Evolutionary conservation across 805 yeast species (phyloP).

Genomic region (Lachancea sp.): DNA sequence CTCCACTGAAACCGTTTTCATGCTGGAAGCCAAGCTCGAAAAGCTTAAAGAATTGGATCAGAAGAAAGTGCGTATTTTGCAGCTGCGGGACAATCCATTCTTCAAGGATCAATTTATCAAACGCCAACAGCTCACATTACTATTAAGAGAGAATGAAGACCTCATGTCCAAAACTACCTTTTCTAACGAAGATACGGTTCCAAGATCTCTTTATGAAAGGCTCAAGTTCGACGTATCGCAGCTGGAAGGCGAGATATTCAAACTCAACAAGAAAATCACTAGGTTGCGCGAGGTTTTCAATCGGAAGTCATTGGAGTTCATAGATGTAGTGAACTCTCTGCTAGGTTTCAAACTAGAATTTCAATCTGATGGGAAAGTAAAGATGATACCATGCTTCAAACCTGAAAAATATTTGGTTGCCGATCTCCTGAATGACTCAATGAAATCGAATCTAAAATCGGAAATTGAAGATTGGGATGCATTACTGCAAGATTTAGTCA

Average conservation of each 20-base stretch:
- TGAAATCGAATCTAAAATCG: conserved; percentile 40
- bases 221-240: conserved; percentile 47
- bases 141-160: conserved; percentile 54
- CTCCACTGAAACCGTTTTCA: conserved; percentile 33
- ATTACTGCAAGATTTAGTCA: conserved; percentile 59
- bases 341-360: conserved; percentile 74
- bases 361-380: conserved; percentile 47
- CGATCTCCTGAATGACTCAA: conserved; percentile 48
- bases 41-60: conserved; percentile 32
- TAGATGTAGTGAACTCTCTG: conserved; percentile 57
- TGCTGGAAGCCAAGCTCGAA: conserved; percentile 36
- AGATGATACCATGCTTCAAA: conserved; percentile 45
- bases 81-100: conserved; percentile 62
- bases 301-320: conserved; percentile 62
- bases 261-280: conserved; percentile 44
- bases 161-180: conserved; percentile 34
- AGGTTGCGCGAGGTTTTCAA: conserved; percentile 53
- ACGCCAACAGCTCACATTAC: conserved; percentile 41
- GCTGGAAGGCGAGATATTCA: conserved; percentile 42
- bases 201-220: conserved; percentile 58
- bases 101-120: conserved; percentile 55
- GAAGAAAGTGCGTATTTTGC: conserved; percentile 46
- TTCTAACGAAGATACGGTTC: conserved; percentile 34
- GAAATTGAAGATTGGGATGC: conserved; percentile 39
- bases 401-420: conserved; percentile 44